Conservation (phyloP, 352 stramenopile species). For the Phytophthora pluvialis region DNA sequence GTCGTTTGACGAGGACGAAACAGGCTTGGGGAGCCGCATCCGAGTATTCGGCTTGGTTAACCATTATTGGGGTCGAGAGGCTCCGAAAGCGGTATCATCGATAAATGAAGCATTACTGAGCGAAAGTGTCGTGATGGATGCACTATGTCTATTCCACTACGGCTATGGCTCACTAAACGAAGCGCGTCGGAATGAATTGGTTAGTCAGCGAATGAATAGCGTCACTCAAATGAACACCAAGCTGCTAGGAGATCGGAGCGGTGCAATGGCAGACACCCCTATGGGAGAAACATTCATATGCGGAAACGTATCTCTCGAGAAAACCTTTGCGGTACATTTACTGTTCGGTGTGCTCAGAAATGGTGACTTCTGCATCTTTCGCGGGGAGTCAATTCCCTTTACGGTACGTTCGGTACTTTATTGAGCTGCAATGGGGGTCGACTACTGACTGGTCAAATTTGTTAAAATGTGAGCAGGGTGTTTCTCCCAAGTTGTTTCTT, state of each 20-base stretch:
- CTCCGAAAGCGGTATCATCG: slow-evolving; percentile 28
- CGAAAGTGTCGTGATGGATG: slow-evolving; percentile 71
- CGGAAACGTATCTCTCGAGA: slow-evolving; percentile 59
- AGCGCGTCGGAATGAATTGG: slow-evolving; percentile 56
- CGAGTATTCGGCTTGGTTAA: slow-evolving; percentile 43
- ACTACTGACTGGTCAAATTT: slow-evolving; percentile 1
- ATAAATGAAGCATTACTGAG: slow-evolving; percentile 70
- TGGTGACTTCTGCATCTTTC: slow-evolving; percentile 78
- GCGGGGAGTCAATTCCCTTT: slow-evolving; percentile 67
- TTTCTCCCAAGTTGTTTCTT: slow-evolving; percentile 63
- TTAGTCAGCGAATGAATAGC: slow-evolving; percentile 73
- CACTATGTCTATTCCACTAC: slow-evolving; percentile 77
- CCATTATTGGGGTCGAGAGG: slow-evolving; percentile 47
- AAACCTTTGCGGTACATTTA: slow-evolving; percentile 75
- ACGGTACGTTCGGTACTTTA: slow-evolving; percentile 50
- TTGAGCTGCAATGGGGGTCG: neutral
- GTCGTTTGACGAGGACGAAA: slow-evolving; percentile 12
- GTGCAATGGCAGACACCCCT: slow-evolving; percentile 65
- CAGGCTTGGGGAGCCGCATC: slow-evolving; percentile 17
- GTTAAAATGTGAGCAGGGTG: slow-evolving; percentile 45
- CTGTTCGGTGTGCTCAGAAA: slow-evolving; percentile 70
- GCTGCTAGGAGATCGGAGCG: slow-evolving; percentile 60
- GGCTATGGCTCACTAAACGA: slow-evolving; percentile 66
- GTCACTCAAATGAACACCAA: slow-evolving; percentile 68
- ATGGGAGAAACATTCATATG: slow-evolving; percentile 68